Conservation (phyloP, 108 stramenopile genomes). For the Skeletonema potamos region DNA sequence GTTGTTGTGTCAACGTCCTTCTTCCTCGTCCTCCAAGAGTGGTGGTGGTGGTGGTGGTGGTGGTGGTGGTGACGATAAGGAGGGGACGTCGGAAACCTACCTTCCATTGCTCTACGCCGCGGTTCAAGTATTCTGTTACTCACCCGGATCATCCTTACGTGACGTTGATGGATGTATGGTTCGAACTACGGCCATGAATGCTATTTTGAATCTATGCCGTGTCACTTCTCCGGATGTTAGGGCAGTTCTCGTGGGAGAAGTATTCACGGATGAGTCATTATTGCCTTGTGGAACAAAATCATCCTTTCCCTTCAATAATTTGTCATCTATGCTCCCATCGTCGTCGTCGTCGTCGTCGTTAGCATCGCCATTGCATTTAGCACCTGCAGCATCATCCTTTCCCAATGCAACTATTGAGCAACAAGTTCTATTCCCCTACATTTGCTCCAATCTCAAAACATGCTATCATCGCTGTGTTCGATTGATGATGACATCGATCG, state of each 20-base stretch:
- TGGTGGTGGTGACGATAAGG: not conserved
- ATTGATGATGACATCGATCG: conserved; percentile 37
- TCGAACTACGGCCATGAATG: conserved; percentile 63
- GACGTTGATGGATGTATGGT: conserved; percentile 57
- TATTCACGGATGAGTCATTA: conserved; percentile 42
- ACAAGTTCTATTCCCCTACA: conserved; percentile 31
- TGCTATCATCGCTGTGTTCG: conserved; percentile 45
- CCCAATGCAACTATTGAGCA: conserved; percentile 29
- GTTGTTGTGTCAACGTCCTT: conserved; percentile 47
- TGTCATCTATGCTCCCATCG: not conserved
- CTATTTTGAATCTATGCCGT: conserved; percentile 68
- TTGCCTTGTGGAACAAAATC: conserved; percentile 42
- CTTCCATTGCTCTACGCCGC: conserved; percentile 75
- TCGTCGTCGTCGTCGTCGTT: not conserved
- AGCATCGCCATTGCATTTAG: not conserved
- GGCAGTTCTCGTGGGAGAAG: conserved; percentile 44
- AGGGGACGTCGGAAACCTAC: conserved; percentile 14
- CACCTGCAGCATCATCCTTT: conserved; percentile 5
- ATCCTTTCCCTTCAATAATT: conserved; percentile 12
- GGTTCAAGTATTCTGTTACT: conserved; percentile 57
- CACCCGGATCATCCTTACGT: conserved; percentile 34
- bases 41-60: not conserved
- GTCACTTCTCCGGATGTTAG: conserved; percentile 54
- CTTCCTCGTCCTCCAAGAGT: too few relatives aligned
- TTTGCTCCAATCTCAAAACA: conserved; percentile 38